phyloP scores from a whole-genome alignment of 306 rosid genomes.

The Casuarina glauca region DNA sequence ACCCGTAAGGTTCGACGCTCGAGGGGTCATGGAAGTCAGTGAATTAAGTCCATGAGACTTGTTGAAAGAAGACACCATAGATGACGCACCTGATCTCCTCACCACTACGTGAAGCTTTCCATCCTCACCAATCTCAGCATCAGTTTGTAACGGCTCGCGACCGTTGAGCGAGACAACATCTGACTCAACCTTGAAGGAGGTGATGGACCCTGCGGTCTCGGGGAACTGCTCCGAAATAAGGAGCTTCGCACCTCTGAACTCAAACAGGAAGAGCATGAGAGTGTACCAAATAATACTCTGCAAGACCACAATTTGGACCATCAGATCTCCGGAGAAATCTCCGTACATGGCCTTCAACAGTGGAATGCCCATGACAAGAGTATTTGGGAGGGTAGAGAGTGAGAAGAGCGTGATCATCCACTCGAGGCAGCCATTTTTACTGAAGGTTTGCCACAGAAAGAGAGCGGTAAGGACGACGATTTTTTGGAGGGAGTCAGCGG shows the following conservation, averaged over 20 bases:
- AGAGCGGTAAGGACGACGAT: conserved; percentile 60
- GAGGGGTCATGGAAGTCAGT: conserved; percentile 64
- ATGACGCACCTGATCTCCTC: conserved; percentile 58
- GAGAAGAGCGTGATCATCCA: conserved; percentile 89
- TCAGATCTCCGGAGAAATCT: conserved; percentile 60
- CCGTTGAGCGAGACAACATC: conserved; percentile 80
- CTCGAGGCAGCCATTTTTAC: conserved; percentile 55
- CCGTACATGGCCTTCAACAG: conserved; percentile 83
- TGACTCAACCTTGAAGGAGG: conserved; percentile 69
- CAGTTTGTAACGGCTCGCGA: conserved; percentile 63
- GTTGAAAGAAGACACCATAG: conserved; percentile 72
- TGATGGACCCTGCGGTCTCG: conserved; percentile 75
- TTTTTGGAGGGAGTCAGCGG: conserved; percentile 83
- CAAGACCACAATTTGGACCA: conserved; percentile 84
- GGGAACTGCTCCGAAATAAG: conserved; percentile 80
- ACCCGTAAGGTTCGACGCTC: conserved; percentile 81
- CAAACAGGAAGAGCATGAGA: conserved; percentile 75
- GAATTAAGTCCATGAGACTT: conserved; percentile 62
- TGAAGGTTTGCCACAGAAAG: conserved; percentile 68
- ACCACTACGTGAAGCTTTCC: conserved; percentile 81
- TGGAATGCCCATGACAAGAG: conserved; percentile 89
- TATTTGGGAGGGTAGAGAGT: conserved; percentile 82
- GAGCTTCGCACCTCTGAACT: conserved; percentile 77
- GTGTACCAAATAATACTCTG: conserved; percentile 91
- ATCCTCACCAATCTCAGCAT: conserved; percentile 79